Conservation (phyloP, 345 rosid genomes). For the Dipteronia dyeriana region DNA sequence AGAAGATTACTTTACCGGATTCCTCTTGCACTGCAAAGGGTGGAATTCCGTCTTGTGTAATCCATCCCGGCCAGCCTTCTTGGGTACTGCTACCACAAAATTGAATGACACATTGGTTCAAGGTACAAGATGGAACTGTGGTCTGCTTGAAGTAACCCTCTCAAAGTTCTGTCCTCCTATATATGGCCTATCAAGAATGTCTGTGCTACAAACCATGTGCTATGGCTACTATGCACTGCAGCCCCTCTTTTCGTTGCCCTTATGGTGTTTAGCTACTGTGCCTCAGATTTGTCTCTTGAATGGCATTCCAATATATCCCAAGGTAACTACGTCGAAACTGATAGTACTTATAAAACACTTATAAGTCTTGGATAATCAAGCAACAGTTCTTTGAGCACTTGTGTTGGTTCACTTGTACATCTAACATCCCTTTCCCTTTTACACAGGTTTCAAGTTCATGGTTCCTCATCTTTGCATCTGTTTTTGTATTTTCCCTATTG, state of each 20-base stretch:
- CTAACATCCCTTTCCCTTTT: too few species aligned
- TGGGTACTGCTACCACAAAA: constrained; percentile 27
- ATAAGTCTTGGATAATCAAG: too few species aligned
- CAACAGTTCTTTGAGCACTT: too few species aligned
- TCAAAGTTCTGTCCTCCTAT: constrained; percentile 31
- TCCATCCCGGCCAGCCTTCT: constrained; percentile 31
- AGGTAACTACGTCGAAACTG: constrained; percentile 15
- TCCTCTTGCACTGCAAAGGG: too few species aligned
- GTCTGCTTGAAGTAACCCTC: constrained; percentile 27
- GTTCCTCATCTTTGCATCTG: neutral
- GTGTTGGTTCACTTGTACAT: neutral
- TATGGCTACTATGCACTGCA: constrained; percentile 17
- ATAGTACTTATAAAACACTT: too few species aligned
- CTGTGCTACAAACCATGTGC: constrained; percentile 33
- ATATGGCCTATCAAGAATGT: constrained; percentile 24
- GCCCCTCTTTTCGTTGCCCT: constrained; percentile 26
- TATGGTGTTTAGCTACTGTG: constrained; percentile 32
- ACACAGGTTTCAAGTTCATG: constrained; percentile 15
- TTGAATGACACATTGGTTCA: constrained; percentile 33
- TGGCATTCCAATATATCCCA: constrained; percentile 27
- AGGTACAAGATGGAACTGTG: constrained; percentile 32
- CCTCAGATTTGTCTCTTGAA: constrained; percentile 33
- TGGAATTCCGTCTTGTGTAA: too few species aligned
- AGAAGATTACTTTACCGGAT: too few species aligned
- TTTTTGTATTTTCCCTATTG: neutral